Evolutionary conservation across 2,329 filamentous ascomycete species (phyloP).

Genomic region (Botrytis byssoidea): DNA sequence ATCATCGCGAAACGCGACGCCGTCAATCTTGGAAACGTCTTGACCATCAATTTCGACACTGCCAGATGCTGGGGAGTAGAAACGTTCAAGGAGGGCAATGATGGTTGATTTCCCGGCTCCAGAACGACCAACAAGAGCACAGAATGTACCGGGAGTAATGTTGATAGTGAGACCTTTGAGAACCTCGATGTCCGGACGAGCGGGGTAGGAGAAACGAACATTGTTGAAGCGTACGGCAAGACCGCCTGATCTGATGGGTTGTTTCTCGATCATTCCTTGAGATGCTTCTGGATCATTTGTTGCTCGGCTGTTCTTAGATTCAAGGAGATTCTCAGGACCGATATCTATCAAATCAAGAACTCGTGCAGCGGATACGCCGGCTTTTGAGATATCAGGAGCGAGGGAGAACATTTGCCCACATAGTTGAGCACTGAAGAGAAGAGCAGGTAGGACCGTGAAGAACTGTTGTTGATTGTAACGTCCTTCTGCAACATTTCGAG

Average conservation of each 20-base stretch:
- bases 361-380: conserved; percentile 57
- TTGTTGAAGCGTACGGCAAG: conserved; percentile 47
- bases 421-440: conserved; percentile 69
- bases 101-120: conserved; percentile 68
- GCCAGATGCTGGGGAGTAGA: conserved; percentile 52
- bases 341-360: conserved; percentile 53
- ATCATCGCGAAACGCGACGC: conserved; percentile 49
- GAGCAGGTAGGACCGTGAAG: conserved; percentile 68
- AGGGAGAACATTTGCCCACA: conserved; percentile 75
- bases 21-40: conserved; percentile 57
- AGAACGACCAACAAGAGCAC: conserved; percentile 62
- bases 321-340: conserved; percentile 30
- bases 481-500: conserved; percentile 66
- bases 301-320: neutral
- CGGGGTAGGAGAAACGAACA: conserved; percentile 65
- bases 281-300: conserved; percentile 5
- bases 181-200: conserved; percentile 57
- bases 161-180: conserved; percentile 56
- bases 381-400: conserved; percentile 68
- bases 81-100: conserved; percentile 53
- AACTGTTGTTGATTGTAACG: conserved; percentile 64
- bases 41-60: conserved; percentile 54
- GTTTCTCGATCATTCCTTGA: conserved; percentile 1
- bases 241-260: neutral
- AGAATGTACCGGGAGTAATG: conserved; percentile 59